These are phyloP conservation scores for Leishmania aethiopica DNA, from an alignment of 208 protist genomes.

Conservation along the genomic window DNA sequence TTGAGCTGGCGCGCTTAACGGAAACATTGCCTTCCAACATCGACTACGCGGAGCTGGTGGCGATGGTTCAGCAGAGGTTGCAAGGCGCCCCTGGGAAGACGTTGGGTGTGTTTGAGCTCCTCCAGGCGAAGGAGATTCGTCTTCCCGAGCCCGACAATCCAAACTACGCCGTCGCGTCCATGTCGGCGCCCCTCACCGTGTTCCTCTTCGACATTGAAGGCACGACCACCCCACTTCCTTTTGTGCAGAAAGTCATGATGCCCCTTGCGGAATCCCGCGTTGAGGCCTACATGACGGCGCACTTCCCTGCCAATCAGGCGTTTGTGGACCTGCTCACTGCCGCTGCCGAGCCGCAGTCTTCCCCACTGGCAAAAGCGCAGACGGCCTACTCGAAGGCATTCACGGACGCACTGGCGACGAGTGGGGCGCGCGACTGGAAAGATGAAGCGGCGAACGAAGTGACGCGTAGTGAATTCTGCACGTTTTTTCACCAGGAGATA, in stretches of 20 bases:
- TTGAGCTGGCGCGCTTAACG: conserved; percentile 29
- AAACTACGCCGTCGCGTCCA: neutral
- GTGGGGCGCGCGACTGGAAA: conserved; percentile 3
- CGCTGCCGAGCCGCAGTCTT: conserved; percentile 3
- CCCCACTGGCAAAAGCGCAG: conserved; percentile 11
- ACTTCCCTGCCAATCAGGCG: conserved; percentile 38
- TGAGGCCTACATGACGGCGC: conserved; percentile 35
- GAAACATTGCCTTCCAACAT: conserved; percentile 21
- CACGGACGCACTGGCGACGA: neutral
- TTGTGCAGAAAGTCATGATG: conserved; percentile 66
- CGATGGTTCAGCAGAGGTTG: neutral
- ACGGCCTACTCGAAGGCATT: neutral
- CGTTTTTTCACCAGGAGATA: conserved; percentile 27
- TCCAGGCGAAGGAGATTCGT: conserved; percentile 1
- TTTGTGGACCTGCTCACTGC: conserved; percentile 23
- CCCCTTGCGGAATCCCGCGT: conserved; percentile 42
- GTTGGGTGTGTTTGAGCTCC: conserved; percentile 2
- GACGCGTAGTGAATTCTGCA: conserved; percentile 31
- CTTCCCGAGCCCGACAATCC: conserved; percentile 3
- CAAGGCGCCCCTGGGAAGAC: neutral
- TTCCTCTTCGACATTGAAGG: conserved; percentile 84
- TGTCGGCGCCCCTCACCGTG: conserved; percentile 18
- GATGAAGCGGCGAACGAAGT: conserved; percentile 15
- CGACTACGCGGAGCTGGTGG: conserved; percentile 3
- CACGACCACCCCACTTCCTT: conserved; percentile 84